Conservation (phyloP, 257 asterid genomes). For the Solanum infundibuliforme region DNA sequence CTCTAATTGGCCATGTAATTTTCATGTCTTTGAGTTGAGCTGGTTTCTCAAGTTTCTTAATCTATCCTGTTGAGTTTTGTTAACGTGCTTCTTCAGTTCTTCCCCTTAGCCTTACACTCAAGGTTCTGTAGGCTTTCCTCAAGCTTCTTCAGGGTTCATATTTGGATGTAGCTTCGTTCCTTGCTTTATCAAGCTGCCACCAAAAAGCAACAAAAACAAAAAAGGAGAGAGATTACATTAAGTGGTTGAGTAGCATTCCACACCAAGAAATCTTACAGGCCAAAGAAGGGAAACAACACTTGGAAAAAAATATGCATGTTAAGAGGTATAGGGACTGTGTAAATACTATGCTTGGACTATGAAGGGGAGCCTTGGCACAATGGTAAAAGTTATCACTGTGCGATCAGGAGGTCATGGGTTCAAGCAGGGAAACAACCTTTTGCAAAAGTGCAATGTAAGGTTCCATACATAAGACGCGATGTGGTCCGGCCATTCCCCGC, state of each 20-base stretch:
- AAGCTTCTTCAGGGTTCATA: constrained; percentile 67
- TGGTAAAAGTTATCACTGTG: neutral
- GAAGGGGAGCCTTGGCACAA: neutral
- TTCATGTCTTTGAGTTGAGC: constrained; percentile 41
- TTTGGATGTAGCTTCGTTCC: constrained; percentile 54
- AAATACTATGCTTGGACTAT: neutral
- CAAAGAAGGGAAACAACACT: neutral
- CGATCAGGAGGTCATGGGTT: neutral
- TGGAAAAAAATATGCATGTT: neutral
- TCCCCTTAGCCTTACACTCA: constrained; percentile 69
- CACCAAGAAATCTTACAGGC: neutral
- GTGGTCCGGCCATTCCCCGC: neutral
- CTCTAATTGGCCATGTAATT: constrained; percentile 42
- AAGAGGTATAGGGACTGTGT: neutral
- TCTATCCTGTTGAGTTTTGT: constrained; percentile 60
- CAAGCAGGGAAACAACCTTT: neutral
- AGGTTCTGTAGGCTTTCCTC: constrained; percentile 66
- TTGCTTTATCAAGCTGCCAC: constrained; percentile 62
- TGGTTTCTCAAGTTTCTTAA: constrained; percentile 55
- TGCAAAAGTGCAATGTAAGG: neutral
- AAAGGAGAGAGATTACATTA: neutral
- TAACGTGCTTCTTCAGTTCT: constrained; percentile 26
- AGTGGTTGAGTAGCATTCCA: neutral
- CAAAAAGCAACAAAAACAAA: neutral
- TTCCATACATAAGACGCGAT: neutral